These are phyloP conservation scores for Taphrina flavorubra DNA, from an alignment of 1,139 yeast species.

Conservation along the genomic window DNA sequence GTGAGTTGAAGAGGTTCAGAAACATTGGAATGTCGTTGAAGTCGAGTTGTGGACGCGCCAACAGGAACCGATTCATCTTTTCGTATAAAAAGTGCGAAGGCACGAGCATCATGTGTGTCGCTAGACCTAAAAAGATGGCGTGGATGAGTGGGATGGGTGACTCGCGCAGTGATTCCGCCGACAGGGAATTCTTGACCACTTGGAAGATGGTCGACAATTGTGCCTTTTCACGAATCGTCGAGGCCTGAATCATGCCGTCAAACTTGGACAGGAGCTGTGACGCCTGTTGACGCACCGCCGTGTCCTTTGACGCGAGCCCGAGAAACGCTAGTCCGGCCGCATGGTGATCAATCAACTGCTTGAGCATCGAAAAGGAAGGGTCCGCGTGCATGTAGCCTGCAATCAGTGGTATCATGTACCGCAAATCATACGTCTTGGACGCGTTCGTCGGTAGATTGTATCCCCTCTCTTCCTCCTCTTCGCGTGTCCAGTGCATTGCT, in stretches of 20 bases:
- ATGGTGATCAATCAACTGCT: constrained; percentile 34
- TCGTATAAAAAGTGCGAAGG: constrained; percentile 43
- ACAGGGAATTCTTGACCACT: constrained; percentile 19
- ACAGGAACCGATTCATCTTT: constrained; percentile 42
- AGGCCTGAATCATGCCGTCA: constrained; percentile 5
- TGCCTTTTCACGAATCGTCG: constrained; percentile 39
- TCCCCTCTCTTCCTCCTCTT: constrained; percentile 7
- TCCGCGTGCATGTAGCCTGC: constrained; percentile 33
- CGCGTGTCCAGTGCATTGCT: background rate
- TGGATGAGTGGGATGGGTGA: constrained; percentile 31
- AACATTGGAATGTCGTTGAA: constrained; percentile 43
- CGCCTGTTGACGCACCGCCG: constrained; percentile 25
- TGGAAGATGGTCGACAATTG: constrained; percentile 38
- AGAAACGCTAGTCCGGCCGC: constrained; percentile 40
- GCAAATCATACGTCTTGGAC: constrained; percentile 43
- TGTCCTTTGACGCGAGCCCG: constrained; percentile 40
- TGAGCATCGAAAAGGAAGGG: constrained; percentile 30
- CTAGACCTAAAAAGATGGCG: constrained; percentile 41
- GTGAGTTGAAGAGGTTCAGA: constrained; percentile 34
- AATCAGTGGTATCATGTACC: constrained; percentile 44
- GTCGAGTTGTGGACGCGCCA: constrained; percentile 43
- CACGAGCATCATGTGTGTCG: constrained; percentile 34
- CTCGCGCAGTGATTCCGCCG: constrained; percentile 2
- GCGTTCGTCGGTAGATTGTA: background rate
- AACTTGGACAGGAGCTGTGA: constrained; percentile 34